phyloP scores from a whole-genome alignment of 2,329 filamentous ascomycete genomes.

The Annulohypoxylon truncatum region DNA sequence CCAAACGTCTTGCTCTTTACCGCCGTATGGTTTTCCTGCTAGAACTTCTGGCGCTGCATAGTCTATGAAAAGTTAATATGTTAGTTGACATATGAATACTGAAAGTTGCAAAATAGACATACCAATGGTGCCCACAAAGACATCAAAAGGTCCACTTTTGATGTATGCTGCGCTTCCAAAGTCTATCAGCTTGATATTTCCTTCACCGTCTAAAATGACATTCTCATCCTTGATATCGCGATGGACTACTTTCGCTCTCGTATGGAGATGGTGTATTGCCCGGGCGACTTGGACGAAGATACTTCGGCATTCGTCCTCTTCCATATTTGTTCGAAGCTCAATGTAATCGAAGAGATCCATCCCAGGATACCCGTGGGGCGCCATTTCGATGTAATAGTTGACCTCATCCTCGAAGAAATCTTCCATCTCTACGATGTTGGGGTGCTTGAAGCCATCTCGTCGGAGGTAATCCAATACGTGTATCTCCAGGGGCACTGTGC shows the following conservation, averaged over 20 bases:
- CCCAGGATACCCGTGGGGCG: slow-evolving; percentile 91
- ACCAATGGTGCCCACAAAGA: slow-evolving; percentile 99
- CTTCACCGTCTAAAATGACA: slow-evolving; percentile 93
- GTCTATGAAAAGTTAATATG: slow-evolving; percentile 65
- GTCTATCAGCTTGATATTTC: slow-evolving; percentile 95
- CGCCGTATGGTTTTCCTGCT: slow-evolving; percentile 88
- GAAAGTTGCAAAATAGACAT: slow-evolving; percentile 52
- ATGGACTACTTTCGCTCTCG: slow-evolving; percentile 90
- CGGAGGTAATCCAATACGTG: slow-evolving; percentile 95
- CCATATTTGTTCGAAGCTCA: slow-evolving; percentile 95
- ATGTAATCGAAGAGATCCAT: slow-evolving; percentile 99
- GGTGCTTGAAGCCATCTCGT: slow-evolving; percentile 73
- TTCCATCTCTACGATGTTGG: slow-evolving; percentile 79
- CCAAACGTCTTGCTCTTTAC: slow-evolving; percentile 99
- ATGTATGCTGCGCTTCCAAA: slow-evolving; percentile 99
- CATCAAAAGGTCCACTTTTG: slow-evolving; percentile 97
- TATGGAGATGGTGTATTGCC: slow-evolving; percentile 91
- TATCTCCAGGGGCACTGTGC: slow-evolving; percentile 95
- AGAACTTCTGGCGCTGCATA: slow-evolving; percentile 99
- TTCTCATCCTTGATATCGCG: slow-evolving; percentile 99
- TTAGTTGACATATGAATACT: slow-evolving; percentile 23
- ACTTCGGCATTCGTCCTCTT: slow-evolving; percentile 90
- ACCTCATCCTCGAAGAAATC: slow-evolving; percentile 82
- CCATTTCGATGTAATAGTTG: slow-evolving; percentile 99
- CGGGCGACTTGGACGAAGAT: slow-evolving; percentile 95